Evolutionary conservation across 2,329 filamentous ascomycete species (phyloP), one percentile per base, ranked within the genome.

Genomic region (Raffaelea deltoideospora): DNA sequence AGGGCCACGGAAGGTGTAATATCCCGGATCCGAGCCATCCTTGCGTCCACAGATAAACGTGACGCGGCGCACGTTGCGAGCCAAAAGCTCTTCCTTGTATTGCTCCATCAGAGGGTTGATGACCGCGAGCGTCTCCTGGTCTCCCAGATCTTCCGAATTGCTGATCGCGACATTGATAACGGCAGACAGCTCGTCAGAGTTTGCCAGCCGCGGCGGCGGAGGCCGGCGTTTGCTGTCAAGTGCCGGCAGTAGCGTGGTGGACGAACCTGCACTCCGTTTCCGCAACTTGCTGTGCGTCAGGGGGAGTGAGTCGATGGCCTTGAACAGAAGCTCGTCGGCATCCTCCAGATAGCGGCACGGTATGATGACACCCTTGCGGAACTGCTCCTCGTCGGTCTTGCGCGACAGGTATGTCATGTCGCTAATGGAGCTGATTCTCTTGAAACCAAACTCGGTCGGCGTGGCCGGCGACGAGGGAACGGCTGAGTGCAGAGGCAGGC

Each of bases 1-100:
- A 21, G 90, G 88, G 6, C 88, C 88, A 55, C 90, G 81, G 84
- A 96, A 98, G 31, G 90, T 98, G 69, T 83, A 96, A 72, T 98
- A 96, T 33, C 84, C 86, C 18, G 88, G 90, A 58, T 96, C 94
- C 13, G 84, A 85, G 38, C 87, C 90, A 53, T 98, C 85, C 53
- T 79, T 85, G 65, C 84, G 85, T 38, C 90, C 90, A 53, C 87
- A 95, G 57, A 96, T 90, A 64, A 98, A 95, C 34, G 87, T 95
- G 39, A 98, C 63, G 47, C 90, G 83, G 45, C 90, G 86, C 34
- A 98, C 79, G 35, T 79, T 76, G 48, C 81, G 84, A 37, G 77
- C 65, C 20, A 87, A 62, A 19, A 98, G 70, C 50, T 98, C 90
- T 2, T 82, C 73, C 66, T 83, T 88, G 69, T 79, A 78, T 30